These are phyloP conservation scores for Irpex rosettiformis DNA, from an alignment of 1,284 basidiomycete species.

Conservation along the genomic window DNA sequence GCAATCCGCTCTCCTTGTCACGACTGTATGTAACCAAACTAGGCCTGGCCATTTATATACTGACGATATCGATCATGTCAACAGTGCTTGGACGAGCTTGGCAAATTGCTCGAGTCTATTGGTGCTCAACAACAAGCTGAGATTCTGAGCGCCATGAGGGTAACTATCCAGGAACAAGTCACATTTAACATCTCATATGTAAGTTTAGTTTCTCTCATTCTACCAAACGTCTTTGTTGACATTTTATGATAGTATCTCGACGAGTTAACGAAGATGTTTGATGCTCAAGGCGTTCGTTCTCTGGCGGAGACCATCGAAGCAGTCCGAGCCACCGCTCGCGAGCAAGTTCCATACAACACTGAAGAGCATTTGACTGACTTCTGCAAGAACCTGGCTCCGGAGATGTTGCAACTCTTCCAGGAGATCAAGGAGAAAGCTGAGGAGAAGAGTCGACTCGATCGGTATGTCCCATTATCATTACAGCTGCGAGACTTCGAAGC, in stretches of 20 bases:
- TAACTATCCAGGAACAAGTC: slow-evolving; percentile 11
- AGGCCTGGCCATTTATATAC: not conserved
- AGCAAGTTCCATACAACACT: slow-evolving; percentile 12
- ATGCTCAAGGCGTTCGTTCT: slow-evolving; percentile 6
- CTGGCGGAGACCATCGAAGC: slow-evolving; percentile 9
- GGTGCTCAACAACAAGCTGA: slow-evolving; percentile 10
- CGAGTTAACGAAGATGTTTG: slow-evolving; percentile 10
- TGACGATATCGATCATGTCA: not conserved
- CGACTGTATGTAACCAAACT: not conserved
- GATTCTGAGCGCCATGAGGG: slow-evolving; percentile 5
- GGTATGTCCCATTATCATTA: not conserved
- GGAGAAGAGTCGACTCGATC: slow-evolving; percentile 13
- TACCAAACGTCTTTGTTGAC: not conserved
- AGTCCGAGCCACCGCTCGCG: slow-evolving; percentile 6
- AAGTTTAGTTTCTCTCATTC: not conserved
- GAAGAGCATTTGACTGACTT: slow-evolving; percentile 14
- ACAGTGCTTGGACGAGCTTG: slow-evolving; percentile 11
- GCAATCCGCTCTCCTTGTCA: slow-evolving; percentile 6
- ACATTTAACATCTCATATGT: slow-evolving; percentile 13
- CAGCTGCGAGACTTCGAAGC: not conserved
- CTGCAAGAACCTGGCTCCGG: slow-evolving; percentile 14
- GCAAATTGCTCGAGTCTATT: slow-evolving; percentile 6
- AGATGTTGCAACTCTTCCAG: slow-evolving; percentile 14
- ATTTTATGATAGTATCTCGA: slow-evolving; percentile 6
- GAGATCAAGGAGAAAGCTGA: slow-evolving; percentile 15